Evolutionary conservation across 306 rosid genomes (phyloP).

Genomic region (Trifolium fragiferum): DNA sequence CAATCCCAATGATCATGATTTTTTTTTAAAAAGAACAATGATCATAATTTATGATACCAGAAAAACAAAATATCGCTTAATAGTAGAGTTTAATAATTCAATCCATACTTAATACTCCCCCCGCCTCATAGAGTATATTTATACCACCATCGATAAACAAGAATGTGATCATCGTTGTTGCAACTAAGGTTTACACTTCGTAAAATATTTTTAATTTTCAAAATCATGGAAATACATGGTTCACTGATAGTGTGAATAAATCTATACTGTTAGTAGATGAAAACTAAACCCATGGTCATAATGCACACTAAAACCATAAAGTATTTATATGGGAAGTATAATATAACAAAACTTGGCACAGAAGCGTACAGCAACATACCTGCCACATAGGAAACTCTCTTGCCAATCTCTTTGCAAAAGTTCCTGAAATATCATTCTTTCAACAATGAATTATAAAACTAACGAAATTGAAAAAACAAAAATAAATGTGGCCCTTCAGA

Average conservation of each 20-base stretch:
- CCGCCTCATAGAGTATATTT: not conserved
- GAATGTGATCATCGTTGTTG: constrained; percentile 26
- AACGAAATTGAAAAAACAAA: constrained; percentile 22
- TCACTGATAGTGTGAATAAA: constrained; percentile 1
- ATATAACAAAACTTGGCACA: constrained; percentile 30
- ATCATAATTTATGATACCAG: constrained; percentile 14
- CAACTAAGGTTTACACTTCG: constrained; percentile 26
- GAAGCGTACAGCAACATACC: constrained; percentile 58
- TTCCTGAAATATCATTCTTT: constrained; percentile 61
- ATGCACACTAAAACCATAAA: constrained; percentile 15
- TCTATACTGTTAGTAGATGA: constrained; percentile 12
- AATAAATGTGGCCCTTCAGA: not conserved
- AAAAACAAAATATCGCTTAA: constrained; percentile 10
- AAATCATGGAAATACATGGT: constrained; percentile 21
- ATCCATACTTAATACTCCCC: not conserved
- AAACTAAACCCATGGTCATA: constrained; percentile 22
- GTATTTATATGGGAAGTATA: constrained; percentile 7
- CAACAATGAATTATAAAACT: constrained; percentile 29
- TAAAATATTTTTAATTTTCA: constrained; percentile 8
- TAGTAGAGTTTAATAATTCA: constrained; percentile 29
- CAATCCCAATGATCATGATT: not conserved
- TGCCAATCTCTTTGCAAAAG: constrained; percentile 85
- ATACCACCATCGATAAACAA: constrained; percentile 31
- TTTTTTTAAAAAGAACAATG: no score
- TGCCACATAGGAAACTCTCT: constrained; percentile 92